Evolutionary conservation across 2,329 filamentous ascomycete species (phyloP).

Genomic region (Cladosporium sp.): DNA sequence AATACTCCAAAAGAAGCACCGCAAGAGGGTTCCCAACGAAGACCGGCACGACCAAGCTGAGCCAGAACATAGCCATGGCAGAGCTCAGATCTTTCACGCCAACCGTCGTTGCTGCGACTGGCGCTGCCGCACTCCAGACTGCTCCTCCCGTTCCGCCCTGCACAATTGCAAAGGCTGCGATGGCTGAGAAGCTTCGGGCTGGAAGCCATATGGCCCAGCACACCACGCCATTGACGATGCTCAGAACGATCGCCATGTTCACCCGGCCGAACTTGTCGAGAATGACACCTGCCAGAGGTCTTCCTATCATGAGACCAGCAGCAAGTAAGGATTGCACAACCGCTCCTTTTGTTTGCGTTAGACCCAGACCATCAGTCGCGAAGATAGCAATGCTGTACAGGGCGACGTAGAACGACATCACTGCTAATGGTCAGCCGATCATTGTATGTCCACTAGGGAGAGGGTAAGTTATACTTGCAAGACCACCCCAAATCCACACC

Average conservation of each 20-base stretch:
- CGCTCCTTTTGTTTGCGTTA: conserved; percentile 2
- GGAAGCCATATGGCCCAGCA: conserved; percentile 10
- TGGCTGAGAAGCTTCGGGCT: not conserved
- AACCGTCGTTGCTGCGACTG: conserved; percentile 1
- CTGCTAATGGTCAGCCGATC: not conserved
- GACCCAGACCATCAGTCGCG: not conserved
- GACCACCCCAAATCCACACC: conserved; percentile 8
- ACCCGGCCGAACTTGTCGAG: conserved; percentile 6
- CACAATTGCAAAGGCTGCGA: conserved; percentile 1
- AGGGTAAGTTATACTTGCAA: not conserved
- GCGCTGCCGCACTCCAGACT: conserved; percentile 6
- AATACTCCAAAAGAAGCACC: conserved; percentile 3
- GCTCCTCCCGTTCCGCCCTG: conserved; percentile 2
- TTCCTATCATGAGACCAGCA: conserved; percentile 6
- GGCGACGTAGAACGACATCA: conserved; percentile 10
- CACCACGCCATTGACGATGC: conserved; percentile 1
- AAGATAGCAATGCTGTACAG: conserved; percentile 11
- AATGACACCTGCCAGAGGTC: conserved; percentile 1
- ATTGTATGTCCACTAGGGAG: too few relatives aligned
- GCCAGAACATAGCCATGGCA: conserved; percentile 9
- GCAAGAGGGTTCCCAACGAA: conserved; percentile 5
- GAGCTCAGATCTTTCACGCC: conserved; percentile 5
- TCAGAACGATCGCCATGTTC: conserved; percentile 4
- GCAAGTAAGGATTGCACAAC: not conserved
- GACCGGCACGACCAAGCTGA: not conserved